Percentiles rank a stretch among this genome's conserved stretches.
These are phyloP conservation scores for Anaeromyces robustus DNA, from an alignment of 192 early-diverging fungal species.

Conservation along the genomic window DNA sequence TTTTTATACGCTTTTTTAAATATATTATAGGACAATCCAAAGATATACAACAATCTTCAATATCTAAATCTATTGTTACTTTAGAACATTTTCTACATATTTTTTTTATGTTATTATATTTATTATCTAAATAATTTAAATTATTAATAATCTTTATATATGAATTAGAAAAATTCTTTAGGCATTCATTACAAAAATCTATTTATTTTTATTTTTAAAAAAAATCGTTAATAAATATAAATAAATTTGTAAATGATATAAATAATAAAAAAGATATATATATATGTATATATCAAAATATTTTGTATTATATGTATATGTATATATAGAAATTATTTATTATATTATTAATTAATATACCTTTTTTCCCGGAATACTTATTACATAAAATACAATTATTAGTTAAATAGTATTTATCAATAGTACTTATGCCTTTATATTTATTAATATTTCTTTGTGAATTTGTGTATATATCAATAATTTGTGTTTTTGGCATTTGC, in stretches of 20 bases:
- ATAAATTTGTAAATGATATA: neutral
- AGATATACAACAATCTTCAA: slow-evolving; percentile 30
- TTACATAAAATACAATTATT: slow-evolving; percentile 16
- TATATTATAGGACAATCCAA: slow-evolving; percentile 43
- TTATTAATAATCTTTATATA: neutral
- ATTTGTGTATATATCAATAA: neutral
- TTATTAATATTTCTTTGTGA: neutral
- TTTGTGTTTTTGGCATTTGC: slow-evolving; percentile 2
- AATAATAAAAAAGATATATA: neutral
- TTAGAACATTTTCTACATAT: slow-evolving; percentile 34
- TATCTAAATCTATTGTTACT: slow-evolving; percentile 15
- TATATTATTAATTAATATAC: neutral
- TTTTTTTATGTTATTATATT: slow-evolving; percentile 12
- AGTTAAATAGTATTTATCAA: slow-evolving; percentile 17
- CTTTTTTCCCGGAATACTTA: neutral
- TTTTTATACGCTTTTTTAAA: neutral
- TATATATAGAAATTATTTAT: too few species aligned
- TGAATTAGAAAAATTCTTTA: neutral
- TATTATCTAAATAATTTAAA: slow-evolving; percentile 17
- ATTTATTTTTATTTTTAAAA: too few species aligned
- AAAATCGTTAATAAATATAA: neutral
- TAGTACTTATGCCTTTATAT: slow-evolving; percentile 3
- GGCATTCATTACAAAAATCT: neutral
- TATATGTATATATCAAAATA: slow-evolving; percentile 1
- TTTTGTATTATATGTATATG: too few species aligned